phyloP scores from a whole-genome alignment of 176 grass and related monocot species.

The Eragrostis curvula region DNA sequence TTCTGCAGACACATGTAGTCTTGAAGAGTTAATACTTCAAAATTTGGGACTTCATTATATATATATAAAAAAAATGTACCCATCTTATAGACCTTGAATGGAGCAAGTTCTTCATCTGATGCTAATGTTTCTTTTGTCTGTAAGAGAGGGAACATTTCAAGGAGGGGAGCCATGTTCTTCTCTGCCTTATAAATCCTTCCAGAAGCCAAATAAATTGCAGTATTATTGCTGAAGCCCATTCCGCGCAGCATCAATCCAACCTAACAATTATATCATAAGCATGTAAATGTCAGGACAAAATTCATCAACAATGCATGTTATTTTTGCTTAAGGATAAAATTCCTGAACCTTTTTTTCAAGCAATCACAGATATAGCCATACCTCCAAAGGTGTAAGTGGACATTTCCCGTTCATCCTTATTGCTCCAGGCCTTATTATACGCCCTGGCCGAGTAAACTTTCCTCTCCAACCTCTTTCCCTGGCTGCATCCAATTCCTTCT shows the following conservation, averaged over 20 bases:
- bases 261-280: slow-evolving; percentile 42
- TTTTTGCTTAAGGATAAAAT: slow-evolving; percentile 16
- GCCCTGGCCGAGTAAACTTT: slow-evolving; percentile 93
- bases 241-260: slow-evolving; percentile 97
- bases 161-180: slow-evolving; percentile 91
- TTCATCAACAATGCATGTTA: slow-evolving; percentile 3
- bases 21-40: slow-evolving; percentile 22
- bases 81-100: slow-evolving; percentile 72
- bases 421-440: slow-evolving; percentile 86
- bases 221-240: slow-evolving; percentile 92
- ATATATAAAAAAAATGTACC: background rate
- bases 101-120: slow-evolving; percentile 80
- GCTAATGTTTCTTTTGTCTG: slow-evolving; percentile 96
- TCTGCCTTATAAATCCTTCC: slow-evolving; percentile 96
- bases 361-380: slow-evolving; percentile 42
- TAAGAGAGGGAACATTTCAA: slow-evolving; percentile 98
- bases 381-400: slow-evolving; percentile 97
- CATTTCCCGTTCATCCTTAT: slow-evolving; percentile 99
- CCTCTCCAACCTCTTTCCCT: slow-evolving; percentile 98
- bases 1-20: slow-evolving; percentile 54
- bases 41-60: background rate
- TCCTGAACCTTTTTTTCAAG: slow-evolving; percentile 29
- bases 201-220: slow-evolving; percentile 98
- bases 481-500: slow-evolving; percentile 79
- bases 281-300: background rate